phyloP scores from a whole-genome alignment of 2,329 filamentous ascomycete species.

The Trichoderma sp. region DNA sequence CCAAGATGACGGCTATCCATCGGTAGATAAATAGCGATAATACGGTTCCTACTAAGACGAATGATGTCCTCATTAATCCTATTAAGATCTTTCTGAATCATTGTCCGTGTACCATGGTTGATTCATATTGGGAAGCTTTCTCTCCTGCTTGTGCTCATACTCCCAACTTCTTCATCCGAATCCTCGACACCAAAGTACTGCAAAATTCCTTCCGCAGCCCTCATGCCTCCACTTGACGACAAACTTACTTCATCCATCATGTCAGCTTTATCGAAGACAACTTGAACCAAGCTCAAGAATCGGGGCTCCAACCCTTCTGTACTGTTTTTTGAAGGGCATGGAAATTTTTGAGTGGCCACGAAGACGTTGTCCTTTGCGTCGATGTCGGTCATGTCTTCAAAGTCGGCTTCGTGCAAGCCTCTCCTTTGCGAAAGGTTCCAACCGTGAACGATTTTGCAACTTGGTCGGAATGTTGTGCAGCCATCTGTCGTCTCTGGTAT shows the following conservation, averaged over 20 bases:
- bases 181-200: slow-evolving; percentile 6
- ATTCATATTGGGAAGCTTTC: not conserved
- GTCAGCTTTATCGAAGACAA: slow-evolving; percentile 7
- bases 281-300: slow-evolving; percentile 5
- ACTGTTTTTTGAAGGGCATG: not conserved
- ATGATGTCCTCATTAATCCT: too few relatives aligned
- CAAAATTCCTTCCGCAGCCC: not conserved
- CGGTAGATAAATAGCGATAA: too few relatives aligned
- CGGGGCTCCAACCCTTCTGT: not conserved
- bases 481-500: not conserved
- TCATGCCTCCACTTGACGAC: not conserved
- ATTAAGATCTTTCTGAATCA: too few relatives aligned
- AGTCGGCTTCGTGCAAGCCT: not conserved
- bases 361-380: not conserved
- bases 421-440: not conserved
- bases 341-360: not conserved
- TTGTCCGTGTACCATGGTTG: too few relatives aligned
- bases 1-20: too few relatives aligned
- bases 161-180: slow-evolving; percentile 1
- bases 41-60: too few relatives aligned
- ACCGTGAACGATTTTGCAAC: not conserved
- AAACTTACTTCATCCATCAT: slow-evolving; percentile 6
- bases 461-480: not conserved
- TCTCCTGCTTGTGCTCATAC: not conserved
- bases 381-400: not conserved